These are phyloP conservation scores for Cryoendolithus antarcticus DNA, from an alignment of 2,329 filamentous ascomycete genomes.

Conservation along the genomic window DNA sequence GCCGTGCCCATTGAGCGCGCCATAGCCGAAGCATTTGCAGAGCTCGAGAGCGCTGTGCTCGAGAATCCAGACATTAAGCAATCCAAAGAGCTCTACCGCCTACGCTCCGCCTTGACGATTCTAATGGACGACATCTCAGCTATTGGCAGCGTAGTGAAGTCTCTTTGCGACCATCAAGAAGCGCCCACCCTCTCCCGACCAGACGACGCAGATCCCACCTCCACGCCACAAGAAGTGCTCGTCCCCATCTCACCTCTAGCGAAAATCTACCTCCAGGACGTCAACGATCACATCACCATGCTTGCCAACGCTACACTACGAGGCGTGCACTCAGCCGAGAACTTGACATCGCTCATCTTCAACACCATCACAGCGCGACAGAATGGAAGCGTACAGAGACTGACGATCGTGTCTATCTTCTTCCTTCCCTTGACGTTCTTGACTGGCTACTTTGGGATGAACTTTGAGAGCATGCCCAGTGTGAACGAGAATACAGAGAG, in stretches of 20 bases:
- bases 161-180: slow-evolving; percentile 63
- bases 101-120: slow-evolving; percentile 68
- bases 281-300: slow-evolving; percentile 74
- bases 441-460: slow-evolving; percentile 51
- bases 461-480: slow-evolving; percentile 41
- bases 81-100: slow-evolving; percentile 55
- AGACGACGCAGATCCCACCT: not conserved
- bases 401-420: slow-evolving; percentile 77
- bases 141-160: slow-evolving; percentile 67
- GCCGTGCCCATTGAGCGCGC: slow-evolving; percentile 74
- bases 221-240: slow-evolving; percentile 17
- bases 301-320: slow-evolving; percentile 70
- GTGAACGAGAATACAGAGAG: slow-evolving; percentile 20
- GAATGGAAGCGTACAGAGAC: slow-evolving; percentile 82
- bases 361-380: slow-evolving; percentile 82
- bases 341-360: slow-evolving; percentile 85
- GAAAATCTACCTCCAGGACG: slow-evolving; percentile 77
- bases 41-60: slow-evolving; percentile 76
- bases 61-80: slow-evolving; percentile 68
- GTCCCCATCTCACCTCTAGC: slow-evolving; percentile 70
- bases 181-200: not conserved
- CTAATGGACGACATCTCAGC: slow-evolving; percentile 72
- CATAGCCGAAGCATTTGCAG: slow-evolving; percentile 75
- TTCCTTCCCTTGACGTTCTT: slow-evolving; percentile 83
- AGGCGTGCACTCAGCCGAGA: slow-evolving; percentile 59